Conservation (phyloP, 208 protist genomes). For the Porcisia hertigi region DNA sequence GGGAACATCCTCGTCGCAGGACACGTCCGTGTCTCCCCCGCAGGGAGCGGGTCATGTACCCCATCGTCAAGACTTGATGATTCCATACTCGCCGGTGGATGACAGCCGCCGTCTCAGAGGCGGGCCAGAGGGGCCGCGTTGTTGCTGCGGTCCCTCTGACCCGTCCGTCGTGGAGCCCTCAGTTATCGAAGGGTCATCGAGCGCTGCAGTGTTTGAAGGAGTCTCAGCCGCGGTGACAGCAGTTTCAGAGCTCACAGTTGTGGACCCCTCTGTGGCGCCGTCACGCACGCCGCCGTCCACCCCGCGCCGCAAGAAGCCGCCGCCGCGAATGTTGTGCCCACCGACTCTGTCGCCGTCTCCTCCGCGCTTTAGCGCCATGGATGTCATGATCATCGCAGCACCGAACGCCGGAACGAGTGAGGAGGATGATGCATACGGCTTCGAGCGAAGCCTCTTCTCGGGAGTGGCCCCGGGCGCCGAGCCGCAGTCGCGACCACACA, state of each 20-base stretch:
- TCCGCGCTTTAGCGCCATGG: background rate
- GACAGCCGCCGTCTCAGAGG: background rate
- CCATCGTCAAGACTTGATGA: background rate
- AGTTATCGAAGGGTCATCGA: background rate
- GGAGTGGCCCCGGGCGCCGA: background rate
- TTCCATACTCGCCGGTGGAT: background rate
- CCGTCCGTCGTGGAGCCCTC: background rate
- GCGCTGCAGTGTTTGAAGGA: background rate
- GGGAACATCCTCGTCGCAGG: background rate
- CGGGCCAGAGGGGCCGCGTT: background rate
- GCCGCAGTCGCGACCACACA: background rate
- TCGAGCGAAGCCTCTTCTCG: background rate
- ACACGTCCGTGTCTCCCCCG: background rate
- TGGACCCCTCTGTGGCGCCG: background rate
- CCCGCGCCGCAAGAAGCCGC: conserved; percentile 12
- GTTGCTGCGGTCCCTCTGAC: background rate
- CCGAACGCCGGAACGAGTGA: background rate
- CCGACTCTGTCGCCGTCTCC: conserved; percentile 22
- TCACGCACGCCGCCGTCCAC: conserved; percentile 8
- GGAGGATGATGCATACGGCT: background rate
- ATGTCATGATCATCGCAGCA: background rate
- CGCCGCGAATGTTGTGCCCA: conserved; percentile 32
- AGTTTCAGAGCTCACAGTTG: background rate
- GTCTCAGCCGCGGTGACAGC: background rate
- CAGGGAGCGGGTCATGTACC: background rate